phyloP scores from a whole-genome alignment of 2,329 filamentous ascomycete species.

The Clonostachys chloroleuca region DNA sequence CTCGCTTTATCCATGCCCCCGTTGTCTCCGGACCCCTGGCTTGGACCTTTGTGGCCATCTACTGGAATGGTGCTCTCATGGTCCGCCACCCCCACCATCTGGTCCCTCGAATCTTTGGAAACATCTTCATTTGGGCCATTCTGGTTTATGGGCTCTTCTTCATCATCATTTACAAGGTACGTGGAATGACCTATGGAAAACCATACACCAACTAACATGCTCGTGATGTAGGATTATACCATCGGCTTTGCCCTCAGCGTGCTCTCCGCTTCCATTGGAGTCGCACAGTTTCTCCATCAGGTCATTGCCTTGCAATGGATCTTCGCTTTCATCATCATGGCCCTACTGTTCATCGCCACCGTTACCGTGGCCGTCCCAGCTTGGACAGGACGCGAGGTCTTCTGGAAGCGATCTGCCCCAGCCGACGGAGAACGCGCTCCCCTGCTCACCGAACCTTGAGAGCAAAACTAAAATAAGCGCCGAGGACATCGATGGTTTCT shows the following conservation, averaged over 20 bases:
- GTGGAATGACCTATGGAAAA: constrained; percentile 5
- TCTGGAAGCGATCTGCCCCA: constrained; percentile 36
- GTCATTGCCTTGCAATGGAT: constrained; percentile 70
- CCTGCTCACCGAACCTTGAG: constrained; percentile 42
- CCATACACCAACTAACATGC: constrained; percentile 6
- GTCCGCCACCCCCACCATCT: constrained; percentile 63
- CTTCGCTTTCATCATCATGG: constrained; percentile 22
- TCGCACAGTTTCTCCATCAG: constrained; percentile 71
- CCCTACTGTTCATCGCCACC: constrained; percentile 20
- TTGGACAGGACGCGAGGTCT: constrained; percentile 53
- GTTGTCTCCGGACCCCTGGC: constrained; percentile 72
- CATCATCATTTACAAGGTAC: constrained; percentile 66
- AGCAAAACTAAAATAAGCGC: no score
- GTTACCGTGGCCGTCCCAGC: constrained; percentile 43
- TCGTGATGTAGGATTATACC: constrained; percentile 53
- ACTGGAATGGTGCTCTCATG: constrained; percentile 85
- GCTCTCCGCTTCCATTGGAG: constrained; percentile 68
- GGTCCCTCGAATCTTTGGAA: constrained; percentile 74
- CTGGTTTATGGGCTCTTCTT: constrained; percentile 75
- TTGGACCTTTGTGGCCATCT: constrained; percentile 82
- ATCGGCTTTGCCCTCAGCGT: constrained; percentile 77
- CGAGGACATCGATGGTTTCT: no score
- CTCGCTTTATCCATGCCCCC: constrained; percentile 71
- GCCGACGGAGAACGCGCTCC: constrained; percentile 57
- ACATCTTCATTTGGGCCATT: constrained; percentile 84